These are phyloP conservation scores for Pythium catenulatum DNA, from an alignment of 352 stramenopile species.

Conservation along the genomic window DNA sequence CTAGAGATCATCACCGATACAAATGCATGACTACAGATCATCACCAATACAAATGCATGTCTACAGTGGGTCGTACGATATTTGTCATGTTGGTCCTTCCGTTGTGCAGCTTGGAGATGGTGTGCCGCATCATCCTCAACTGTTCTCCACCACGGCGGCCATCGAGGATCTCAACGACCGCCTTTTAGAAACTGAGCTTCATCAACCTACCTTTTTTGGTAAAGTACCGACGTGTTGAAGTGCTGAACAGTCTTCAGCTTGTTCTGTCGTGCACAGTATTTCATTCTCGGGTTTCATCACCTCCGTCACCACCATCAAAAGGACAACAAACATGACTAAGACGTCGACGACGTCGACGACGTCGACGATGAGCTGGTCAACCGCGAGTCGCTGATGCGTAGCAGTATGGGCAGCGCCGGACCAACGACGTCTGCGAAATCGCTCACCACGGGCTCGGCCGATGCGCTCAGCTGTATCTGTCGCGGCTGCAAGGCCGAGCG, in stretches of 20 bases:
- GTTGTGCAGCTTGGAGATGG: too few species aligned
- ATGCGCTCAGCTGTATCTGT: slow-evolving; percentile 69
- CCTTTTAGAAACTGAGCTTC: not conserved
- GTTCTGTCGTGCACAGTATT: slow-evolving; percentile 36
- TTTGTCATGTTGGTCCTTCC: too few species aligned
- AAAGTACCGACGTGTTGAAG: slow-evolving; percentile 27
- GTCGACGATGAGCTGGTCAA: slow-evolving; percentile 61
- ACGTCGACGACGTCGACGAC: slow-evolving; percentile 50
- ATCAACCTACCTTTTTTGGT: slow-evolving; percentile 37
- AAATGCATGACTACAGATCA: too few species aligned
- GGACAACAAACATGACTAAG: slow-evolving; percentile 12
- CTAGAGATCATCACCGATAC: too few species aligned
- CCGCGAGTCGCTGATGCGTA: slow-evolving; percentile 70
- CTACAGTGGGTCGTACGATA: too few species aligned
- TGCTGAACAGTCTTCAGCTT: slow-evolving; percentile 11
- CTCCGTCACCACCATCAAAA: not conserved
- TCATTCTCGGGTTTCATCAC: not conserved
- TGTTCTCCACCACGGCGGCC: too few species aligned
- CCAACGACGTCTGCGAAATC: slow-evolving; percentile 70
- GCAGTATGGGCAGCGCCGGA: slow-evolving; percentile 25
- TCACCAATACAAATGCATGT: too few species aligned
- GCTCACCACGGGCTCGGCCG: slow-evolving; percentile 69
- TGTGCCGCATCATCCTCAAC: too few species aligned
- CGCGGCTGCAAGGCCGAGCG: slow-evolving; percentile 69
- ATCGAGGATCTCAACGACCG: not conserved